Percentiles rank a stretch among this genome's conserved stretches.
phyloP scores from a whole-genome alignment of 2,329 filamentous ascomycete species.

The Ustilaginoidea virens region DNA sequence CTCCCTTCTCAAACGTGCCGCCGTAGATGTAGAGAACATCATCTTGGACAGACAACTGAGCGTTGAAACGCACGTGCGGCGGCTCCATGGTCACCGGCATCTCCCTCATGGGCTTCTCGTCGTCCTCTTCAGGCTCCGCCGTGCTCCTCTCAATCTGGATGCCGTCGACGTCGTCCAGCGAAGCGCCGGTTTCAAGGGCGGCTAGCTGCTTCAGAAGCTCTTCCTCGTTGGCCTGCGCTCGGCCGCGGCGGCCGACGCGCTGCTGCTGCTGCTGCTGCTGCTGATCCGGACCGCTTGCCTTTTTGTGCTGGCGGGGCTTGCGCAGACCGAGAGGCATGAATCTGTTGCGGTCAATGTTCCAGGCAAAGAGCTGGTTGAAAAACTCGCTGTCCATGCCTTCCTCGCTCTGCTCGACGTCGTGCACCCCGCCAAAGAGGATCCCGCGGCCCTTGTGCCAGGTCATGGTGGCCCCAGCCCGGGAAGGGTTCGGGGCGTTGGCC shows the following conservation, averaged over 20 bases:
- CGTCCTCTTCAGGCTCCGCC: constrained; percentile 37
- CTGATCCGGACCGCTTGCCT: too few relatives aligned
- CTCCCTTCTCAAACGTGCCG: constrained; percentile 88
- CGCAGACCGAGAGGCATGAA: constrained; percentile 76
- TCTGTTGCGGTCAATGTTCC: constrained; percentile 89
- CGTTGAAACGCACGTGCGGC: constrained; percentile 83
- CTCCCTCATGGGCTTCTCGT: constrained; percentile 42
- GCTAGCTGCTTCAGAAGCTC: constrained; percentile 78
- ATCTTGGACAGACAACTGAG: constrained; percentile 77
- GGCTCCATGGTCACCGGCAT: constrained; percentile 62
- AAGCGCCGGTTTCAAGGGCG: constrained; percentile 62
- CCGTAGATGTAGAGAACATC: constrained; percentile 90
- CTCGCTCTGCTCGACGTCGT: constrained; percentile 80
- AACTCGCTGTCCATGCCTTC: constrained; percentile 97
- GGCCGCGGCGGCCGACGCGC: constrained; percentile 45
- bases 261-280: constrained; percentile 44
- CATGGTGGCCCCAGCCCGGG: constrained; percentile 85
- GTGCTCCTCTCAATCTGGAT: constrained; percentile 35
- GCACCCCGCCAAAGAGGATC: constrained; percentile 86
- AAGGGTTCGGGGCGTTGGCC: constrained; percentile 70
- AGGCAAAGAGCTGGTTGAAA: constrained; percentile 81
- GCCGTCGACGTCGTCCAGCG: constrained; percentile 35
- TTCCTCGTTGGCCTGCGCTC: constrained; percentile 81
- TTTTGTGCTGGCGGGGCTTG: constrained; percentile 53
- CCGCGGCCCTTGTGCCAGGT: constrained; percentile 84